These are phyloP conservation scores for Hygrophorus russula DNA, from an alignment of 768 basidiomycete species.

Conservation along the genomic window DNA sequence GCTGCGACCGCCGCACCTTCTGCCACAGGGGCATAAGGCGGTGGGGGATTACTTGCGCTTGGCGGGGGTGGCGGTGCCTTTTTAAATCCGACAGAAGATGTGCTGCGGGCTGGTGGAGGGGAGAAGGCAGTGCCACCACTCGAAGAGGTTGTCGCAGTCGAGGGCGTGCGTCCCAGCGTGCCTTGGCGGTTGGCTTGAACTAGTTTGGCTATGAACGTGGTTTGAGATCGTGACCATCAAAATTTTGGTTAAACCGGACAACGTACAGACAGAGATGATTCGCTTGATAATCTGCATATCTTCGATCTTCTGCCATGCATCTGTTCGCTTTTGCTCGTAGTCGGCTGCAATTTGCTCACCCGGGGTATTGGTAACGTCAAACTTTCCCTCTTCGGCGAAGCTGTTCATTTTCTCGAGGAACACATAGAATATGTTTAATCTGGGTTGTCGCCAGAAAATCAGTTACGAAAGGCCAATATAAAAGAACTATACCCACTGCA, in stretches of 20 bases:
- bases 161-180: slow-evolving; percentile 21
- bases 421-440: slow-evolving; percentile 88
- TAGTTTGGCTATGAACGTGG: slow-evolving; percentile 40
- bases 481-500: slow-evolving; percentile 65
- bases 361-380: slow-evolving; percentile 53
- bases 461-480: background rate
- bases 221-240: background rate
- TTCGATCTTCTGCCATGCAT: slow-evolving; percentile 72
- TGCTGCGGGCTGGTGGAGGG: slow-evolving; percentile 29
- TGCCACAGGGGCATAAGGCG: slow-evolving; percentile 28
- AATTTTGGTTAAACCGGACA: background rate
- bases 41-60: slow-evolving; percentile 22
- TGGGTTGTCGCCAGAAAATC: slow-evolving; percentile 17
- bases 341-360: slow-evolving; percentile 62
- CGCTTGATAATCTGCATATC: slow-evolving; percentile 74
- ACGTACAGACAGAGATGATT: slow-evolving; percentile 75
- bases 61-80: slow-evolving; percentile 46
- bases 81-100: slow-evolving; percentile 32
- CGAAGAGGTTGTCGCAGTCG: slow-evolving; percentile 21
- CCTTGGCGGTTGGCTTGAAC: slow-evolving; percentile 39
- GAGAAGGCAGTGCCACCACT: slow-evolving; percentile 23
- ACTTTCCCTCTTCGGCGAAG: slow-evolving; percentile 72
- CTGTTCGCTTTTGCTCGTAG: slow-evolving; percentile 76
- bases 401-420: slow-evolving; percentile 89
- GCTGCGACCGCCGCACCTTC: slow-evolving; percentile 14